These are phyloP conservation scores for Bimuria novae-zelandiae DNA, from an alignment of 2,329 filamentous ascomycete species.

Conservation along the genomic window DNA sequence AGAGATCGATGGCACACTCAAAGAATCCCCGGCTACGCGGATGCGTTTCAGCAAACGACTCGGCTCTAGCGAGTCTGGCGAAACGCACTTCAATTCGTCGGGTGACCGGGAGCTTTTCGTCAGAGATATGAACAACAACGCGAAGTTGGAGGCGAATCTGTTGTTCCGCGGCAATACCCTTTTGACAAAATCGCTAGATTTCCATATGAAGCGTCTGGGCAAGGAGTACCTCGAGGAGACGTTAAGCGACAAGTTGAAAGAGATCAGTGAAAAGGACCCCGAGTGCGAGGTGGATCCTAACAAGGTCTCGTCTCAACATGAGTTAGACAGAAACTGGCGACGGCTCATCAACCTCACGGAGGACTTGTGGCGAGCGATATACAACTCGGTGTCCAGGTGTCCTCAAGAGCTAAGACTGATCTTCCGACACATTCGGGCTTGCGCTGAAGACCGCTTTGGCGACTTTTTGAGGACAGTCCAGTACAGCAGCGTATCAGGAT, in stretches of 20 bases:
- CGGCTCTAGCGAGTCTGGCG: constrained; percentile 71
- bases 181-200: constrained; percentile 89
- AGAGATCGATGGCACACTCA: constrained; percentile 91
- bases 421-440: constrained; percentile 87
- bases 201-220: constrained; percentile 92
- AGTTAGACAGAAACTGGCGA: constrained; percentile 82
- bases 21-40: constrained; percentile 71
- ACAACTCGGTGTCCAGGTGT: constrained; percentile 72
- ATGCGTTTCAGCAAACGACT: constrained; percentile 72
- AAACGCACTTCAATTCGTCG: constrained; percentile 48
- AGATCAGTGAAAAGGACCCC: constrained; percentile 88
- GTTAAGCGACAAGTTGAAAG: constrained; percentile 79
- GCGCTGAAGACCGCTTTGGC: constrained; percentile 92
- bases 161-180: constrained; percentile 95
- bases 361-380: constrained; percentile 84
- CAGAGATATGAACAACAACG: constrained; percentile 76
- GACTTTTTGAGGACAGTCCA: constrained; percentile 87
- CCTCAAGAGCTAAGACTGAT: constrained; percentile 82
- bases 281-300: constrained; percentile 96
- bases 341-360: constrained; percentile 76
- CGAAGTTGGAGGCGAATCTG: constrained; percentile 87
- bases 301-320: constrained; percentile 67
- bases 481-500: constrained; percentile 94
- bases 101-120: constrained; percentile 73
- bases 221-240: constrained; percentile 91